Evolutionary conservation across 495 filamentous ascomycete genomes (phyloP).

Genomic region (Hypoxylon lienhwacheense): DNA sequence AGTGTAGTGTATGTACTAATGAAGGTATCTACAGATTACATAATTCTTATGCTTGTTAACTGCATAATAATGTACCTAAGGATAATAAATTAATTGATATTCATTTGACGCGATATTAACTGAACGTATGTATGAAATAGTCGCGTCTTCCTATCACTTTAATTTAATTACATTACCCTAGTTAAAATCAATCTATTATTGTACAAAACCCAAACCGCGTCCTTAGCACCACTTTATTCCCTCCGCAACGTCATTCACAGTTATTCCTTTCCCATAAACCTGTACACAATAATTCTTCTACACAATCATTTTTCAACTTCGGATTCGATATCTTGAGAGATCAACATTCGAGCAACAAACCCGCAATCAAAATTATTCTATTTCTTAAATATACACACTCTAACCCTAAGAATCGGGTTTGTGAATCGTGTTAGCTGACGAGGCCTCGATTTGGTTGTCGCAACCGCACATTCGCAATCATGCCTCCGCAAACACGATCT

Average conservation of each 20-base stretch:
- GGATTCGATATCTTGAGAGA: no score
- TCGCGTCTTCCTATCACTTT: background rate
- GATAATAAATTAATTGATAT: constrained; percentile 35
- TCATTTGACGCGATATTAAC: constrained; percentile 41
- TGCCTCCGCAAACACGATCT: constrained; percentile 41
- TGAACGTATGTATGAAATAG: no score
- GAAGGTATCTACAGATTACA: background rate
- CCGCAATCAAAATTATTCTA: background rate
- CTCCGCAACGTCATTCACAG: no score
- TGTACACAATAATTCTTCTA: background rate
- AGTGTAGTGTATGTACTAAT: background rate
- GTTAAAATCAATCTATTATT: no score
- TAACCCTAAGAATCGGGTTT: background rate
- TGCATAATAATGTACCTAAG: background rate
- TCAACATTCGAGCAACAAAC: no score
- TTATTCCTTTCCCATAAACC: no score
- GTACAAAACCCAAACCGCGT: no score
- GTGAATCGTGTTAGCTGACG: background rate
- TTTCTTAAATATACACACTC: no score
- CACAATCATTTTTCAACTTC: background rate
- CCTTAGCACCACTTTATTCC: no score
- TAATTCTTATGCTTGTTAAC: background rate
- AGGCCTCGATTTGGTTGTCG: no score
- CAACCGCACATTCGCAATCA: constrained; percentile 25
- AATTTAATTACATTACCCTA: constrained; percentile 14